Evolutionary conservation across 1,139 yeast genomes (phyloP).

Genomic region (Magnusiomyces fungicola): DNA sequence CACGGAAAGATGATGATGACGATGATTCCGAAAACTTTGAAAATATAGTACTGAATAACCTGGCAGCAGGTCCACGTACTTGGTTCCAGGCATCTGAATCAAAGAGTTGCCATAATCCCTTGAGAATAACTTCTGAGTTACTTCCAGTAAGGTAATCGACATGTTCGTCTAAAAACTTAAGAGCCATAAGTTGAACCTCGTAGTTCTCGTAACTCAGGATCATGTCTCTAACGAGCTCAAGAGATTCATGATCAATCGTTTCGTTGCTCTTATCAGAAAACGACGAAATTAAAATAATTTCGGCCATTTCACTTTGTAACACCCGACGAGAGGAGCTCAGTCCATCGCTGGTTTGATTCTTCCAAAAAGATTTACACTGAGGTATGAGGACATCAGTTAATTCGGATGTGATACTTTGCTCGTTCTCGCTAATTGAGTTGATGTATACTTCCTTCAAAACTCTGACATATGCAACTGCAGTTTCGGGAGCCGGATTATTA

Average conservation of each 20-base stretch:
- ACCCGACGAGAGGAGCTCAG: slow-evolving; percentile 5
- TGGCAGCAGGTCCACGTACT: slow-evolving; percentile 39
- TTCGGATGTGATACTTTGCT: neutral
- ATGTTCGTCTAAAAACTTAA: slow-evolving; percentile 28
- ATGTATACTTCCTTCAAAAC: slow-evolving; percentile 21
- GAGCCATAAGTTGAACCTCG: slow-evolving; percentile 44
- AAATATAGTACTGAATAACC: slow-evolving; percentile 35
- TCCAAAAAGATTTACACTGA: slow-evolving; percentile 5
- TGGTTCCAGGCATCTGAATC: slow-evolving; percentile 35
- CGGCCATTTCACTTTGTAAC: slow-evolving; percentile 15
- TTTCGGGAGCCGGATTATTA: slow-evolving; percentile 30
- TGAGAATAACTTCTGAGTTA: slow-evolving; percentile 16
- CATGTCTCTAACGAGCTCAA: slow-evolving; percentile 9
- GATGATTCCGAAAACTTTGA: slow-evolving; percentile 23
- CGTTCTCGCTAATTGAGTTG: neutral
- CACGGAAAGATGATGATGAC: slow-evolving; percentile 11
- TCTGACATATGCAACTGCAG: slow-evolving; percentile 36
- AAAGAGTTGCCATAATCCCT: slow-evolving; percentile 31
- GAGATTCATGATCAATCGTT: neutral
- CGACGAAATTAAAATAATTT: slow-evolving; percentile 5
- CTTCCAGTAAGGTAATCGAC: slow-evolving; percentile 8
- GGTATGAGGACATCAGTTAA: slow-evolving; percentile 9
- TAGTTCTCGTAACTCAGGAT: slow-evolving; percentile 22
- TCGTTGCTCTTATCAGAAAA: neutral
- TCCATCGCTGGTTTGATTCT: neutral